phyloP scores from a whole-genome alignment of 2,329 filamentous ascomycete species.

The Akanthomyces uredinophilus region DNA sequence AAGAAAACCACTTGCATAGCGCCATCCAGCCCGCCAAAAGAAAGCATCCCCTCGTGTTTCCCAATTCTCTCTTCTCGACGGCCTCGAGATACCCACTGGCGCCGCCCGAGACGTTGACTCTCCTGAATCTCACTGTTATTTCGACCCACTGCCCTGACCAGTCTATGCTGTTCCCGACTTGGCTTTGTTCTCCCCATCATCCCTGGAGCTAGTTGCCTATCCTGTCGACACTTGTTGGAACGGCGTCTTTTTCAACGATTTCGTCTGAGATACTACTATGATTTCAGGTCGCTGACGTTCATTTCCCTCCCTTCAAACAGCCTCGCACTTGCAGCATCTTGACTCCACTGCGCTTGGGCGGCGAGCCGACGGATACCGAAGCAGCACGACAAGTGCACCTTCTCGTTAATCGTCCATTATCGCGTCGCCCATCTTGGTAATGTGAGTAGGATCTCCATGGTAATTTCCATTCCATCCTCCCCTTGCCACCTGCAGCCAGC shows the following conservation, averaged over 20 bases:
- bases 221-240: not conserved
- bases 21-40: constrained; percentile 14
- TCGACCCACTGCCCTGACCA: constrained; percentile 12
- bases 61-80: constrained; percentile 7
- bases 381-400: not conserved
- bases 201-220: constrained; percentile 6
- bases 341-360: constrained; percentile 9
- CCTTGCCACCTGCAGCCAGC: constrained; percentile 13
- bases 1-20: constrained; percentile 13
- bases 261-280: not conserved
- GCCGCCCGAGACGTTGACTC: constrained; percentile 14
- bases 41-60: constrained; percentile 13
- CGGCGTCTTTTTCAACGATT: not conserved
- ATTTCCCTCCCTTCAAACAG: constrained; percentile 17
- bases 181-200: constrained; percentile 9
- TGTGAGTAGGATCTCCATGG: constrained; percentile 13
- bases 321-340: constrained; percentile 10
- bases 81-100: constrained; percentile 3
- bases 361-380: not conserved
- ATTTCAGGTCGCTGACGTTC: constrained; percentile 11
- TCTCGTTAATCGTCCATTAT: not conserved
- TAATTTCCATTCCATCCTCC: constrained; percentile 16
- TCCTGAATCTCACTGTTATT: constrained; percentile 7
- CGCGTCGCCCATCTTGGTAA: constrained; percentile 2
- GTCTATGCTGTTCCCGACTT: constrained; percentile 15